phyloP scores from a whole-genome alignment of 148 eudicot genomes.

The Vaccinium darrowii region DNA sequence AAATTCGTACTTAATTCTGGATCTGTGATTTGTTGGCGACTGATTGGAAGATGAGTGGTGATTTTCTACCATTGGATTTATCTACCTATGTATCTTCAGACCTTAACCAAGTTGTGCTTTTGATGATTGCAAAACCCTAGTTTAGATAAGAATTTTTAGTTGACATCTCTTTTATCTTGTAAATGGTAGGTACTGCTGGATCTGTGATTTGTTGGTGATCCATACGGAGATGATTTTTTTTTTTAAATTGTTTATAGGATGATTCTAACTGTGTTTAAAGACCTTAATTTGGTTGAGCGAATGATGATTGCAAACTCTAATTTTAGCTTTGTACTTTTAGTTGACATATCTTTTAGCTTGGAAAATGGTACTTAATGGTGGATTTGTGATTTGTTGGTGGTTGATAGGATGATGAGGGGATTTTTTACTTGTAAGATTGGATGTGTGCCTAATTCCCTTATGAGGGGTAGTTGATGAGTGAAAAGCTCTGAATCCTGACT shows the following conservation, averaged over 20 bases:
- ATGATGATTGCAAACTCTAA: background rate
- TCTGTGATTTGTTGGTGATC: background rate
- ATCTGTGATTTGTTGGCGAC: too few relatives aligned
- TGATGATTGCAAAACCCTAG: background rate
- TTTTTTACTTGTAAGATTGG: background rate
- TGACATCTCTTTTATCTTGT: background rate
- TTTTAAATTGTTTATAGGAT: background rate
- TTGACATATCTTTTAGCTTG: background rate
- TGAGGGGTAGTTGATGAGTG: background rate
- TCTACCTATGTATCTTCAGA: background rate
- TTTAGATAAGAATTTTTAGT: background rate
- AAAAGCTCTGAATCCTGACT: background rate
- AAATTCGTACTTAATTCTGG: too few relatives aligned
- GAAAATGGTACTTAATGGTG: background rate
- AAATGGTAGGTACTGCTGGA: background rate
- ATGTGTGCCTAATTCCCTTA: background rate
- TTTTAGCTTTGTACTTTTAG: background rate
- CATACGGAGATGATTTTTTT: background rate
- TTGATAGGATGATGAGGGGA: background rate
- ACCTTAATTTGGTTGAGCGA: background rate
- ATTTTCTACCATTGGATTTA: background rate
- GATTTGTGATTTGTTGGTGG: background rate
- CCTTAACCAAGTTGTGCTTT: background rate
- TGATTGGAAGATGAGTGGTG: too few relatives aligned
- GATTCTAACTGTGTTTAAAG: background rate